Evolutionary conservation across 202 grass and related monocot genomes (phyloP), one percentile per base, ranked within the genome.

Genomic region (Panicum virgatum): DNA sequence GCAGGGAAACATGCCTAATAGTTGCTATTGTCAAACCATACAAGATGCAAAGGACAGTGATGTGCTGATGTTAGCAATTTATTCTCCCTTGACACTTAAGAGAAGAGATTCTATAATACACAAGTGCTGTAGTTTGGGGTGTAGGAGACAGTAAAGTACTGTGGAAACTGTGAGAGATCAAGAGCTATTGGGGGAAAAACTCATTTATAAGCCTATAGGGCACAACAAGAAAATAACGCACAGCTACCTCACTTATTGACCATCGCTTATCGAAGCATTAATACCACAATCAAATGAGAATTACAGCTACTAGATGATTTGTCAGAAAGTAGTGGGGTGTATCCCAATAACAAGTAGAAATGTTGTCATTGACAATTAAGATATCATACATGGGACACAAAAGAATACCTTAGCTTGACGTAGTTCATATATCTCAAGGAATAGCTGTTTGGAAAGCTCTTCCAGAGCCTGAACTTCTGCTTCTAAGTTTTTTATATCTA

Each of bases 361-460:
- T 65, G 12, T 48, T 57, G 73, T 57, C 5, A 64, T 2, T 19
- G 13, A 51, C 27, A 45, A 43, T 45, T 45, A 83, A 66, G n/a
- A 59, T 40, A 59, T 11, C 27, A 25, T 30, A 58, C 5, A 19
- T 51, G 29, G 57, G 44, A 67, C 53, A 73, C 14, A 76, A 71
- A 64, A 25, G 62, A 19, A 72, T 74, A 98, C 96, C 89, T 98
- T 98, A 68, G 91, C 92, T 83, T 98, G 90, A 47, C 92, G 89
- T 71, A 98, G 92, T 85, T 98, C 96, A 87, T 96, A 96, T 84
- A 98, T 85, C 84, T 98, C 96, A 53, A 98, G 91, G 62, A 96
- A 98, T 61, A 98, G 81, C 80, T 98, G 96, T 85, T 98, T 98
- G 32, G 96, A 96, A 80, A 98, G 90, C 83, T 98, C 96, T 84